Conservation (phyloP, 495 filamentous ascomycete genomes). For the Hamigera avellanea region DNA sequence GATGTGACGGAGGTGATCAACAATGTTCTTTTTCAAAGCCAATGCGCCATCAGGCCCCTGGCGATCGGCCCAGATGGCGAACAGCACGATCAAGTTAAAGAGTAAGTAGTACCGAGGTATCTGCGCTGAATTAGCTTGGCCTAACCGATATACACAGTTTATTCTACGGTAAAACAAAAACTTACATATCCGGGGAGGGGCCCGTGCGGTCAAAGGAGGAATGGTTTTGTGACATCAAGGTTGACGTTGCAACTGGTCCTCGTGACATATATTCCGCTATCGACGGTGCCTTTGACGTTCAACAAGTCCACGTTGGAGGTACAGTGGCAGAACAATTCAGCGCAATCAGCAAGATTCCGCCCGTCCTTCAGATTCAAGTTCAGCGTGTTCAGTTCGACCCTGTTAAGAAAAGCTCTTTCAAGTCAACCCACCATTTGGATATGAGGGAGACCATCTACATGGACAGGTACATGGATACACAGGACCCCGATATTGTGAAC, state of each 20-base stretch:
- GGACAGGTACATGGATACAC: constrained; percentile 76
- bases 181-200: constrained; percentile 35
- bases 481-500: constrained; percentile 42
- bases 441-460: constrained; percentile 72
- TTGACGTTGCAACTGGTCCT: constrained; percentile 49
- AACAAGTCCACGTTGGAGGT: constrained; percentile 55
- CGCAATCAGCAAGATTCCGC: constrained; percentile 66
- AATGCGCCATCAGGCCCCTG: constrained; percentile 67
- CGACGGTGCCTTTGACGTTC: constrained; percentile 70
- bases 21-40: constrained; percentile 79
- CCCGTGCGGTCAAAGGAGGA: constrained; percentile 41
- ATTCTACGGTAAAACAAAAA: constrained; percentile 48
- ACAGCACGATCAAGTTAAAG: constrained; percentile 68
- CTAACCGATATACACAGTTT: constrained; percentile 26
- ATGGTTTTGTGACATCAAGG: constrained; percentile 49
- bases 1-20: constrained; percentile 94
- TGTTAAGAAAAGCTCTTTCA: constrained; percentile 47
- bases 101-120: constrained; percentile 25
- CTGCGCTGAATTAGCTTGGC: background rate
- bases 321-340: constrained; percentile 55
- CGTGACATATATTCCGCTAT: constrained; percentile 73
- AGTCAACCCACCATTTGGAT: constrained; percentile 66
- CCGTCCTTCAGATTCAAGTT: constrained; percentile 79
- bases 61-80: constrained; percentile 51
- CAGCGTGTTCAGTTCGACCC: constrained; percentile 64